Base-by-base conservation (phyloP, 1,284 basidiomycete genomes). In the Ceraceosorus guamensis region DNA sequence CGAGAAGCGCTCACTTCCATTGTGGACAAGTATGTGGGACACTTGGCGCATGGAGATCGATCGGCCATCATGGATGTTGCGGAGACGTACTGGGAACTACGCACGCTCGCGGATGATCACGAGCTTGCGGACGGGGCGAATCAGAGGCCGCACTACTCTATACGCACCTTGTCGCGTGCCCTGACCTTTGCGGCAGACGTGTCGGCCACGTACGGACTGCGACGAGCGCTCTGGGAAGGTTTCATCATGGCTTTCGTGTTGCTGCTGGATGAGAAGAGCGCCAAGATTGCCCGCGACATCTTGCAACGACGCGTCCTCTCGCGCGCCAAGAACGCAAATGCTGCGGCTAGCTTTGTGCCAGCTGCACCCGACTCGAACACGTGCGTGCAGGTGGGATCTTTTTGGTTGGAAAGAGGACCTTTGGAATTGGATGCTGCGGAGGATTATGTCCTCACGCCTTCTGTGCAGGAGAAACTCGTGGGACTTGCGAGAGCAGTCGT, bases 221-320 rank as follows among this genome's bases (percentile, higher is more conserved):
- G 91, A 46, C 81, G 95, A 37, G 87, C 89, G 0, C 80, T 98
- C 14, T 97, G 89, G 87, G 95, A 98, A 77, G 93, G 93, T 2
- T 91, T 89, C 72, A 75, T 93, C 61, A 98, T 98, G 95, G 86
- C 91, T 0, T 99, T 98, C 77, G 95, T 90, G 3, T 95, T 96
- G 89, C 84, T 88, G 1, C 82, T 99, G 43, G 90, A 97, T 68
- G 79, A 79, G 0, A 78, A 81, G n/a, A 91, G 90, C 68, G 82
- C 84, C 0, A 80, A 82, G 49, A 75, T 83, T n/a, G 88, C 90
- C 2, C 83, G 81, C 5, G 78, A 78, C 11, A 79, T 92, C 11
- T 86, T 87, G 10, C 85, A 87, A 63, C 85, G 84, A 67, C 83
- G 91, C 75, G 81, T 97, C n/a, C 81, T 98, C 14, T 80, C 83